Conservation (phyloP, 2,329 filamentous ascomycete genomes). For the Pseudogymnoascus sp. region DNA sequence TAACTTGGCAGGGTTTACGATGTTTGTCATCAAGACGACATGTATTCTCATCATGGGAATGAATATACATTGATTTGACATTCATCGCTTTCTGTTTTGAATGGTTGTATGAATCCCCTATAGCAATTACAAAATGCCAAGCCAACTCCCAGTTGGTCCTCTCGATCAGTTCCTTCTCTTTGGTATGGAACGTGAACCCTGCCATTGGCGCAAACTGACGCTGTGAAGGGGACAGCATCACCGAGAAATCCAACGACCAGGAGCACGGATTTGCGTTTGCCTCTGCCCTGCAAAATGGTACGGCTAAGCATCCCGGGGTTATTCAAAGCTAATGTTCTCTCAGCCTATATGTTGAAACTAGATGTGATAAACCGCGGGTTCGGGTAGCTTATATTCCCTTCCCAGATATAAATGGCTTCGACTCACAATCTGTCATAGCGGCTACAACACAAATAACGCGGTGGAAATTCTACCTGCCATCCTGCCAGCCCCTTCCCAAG, state of each 20-base stretch:
- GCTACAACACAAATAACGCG: slow-evolving; percentile 21
- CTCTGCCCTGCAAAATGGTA: slow-evolving; percentile 22
- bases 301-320: not conserved
- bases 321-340: not conserved
- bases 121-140: not conserved
- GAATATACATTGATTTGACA: not conserved
- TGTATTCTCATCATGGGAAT: not conserved
- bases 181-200: slow-evolving; percentile 12
- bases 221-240: slow-evolving; percentile 22
- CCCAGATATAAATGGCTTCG: not conserved
- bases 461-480: slow-evolving; percentile 16
- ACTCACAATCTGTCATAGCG: slow-evolving; percentile 12
- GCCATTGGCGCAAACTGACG: not conserved
- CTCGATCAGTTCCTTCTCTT: slow-evolving; percentile 20
- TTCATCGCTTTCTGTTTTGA: not conserved
- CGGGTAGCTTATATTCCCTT: slow-evolving; percentile 8
- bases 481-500: slow-evolving; percentile 21
- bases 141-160: not conserved
- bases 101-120: not conserved
- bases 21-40: not conserved
- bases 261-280: slow-evolving; percentile 20
- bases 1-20: not conserved
- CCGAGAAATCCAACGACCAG: slow-evolving; percentile 19
- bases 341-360: slow-evolving; percentile 20
- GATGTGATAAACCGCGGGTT: slow-evolving; percentile 23